Evolutionary conservation across 148 eudicot genomes (phyloP).

Genomic region (Camellia japonica): DNA sequence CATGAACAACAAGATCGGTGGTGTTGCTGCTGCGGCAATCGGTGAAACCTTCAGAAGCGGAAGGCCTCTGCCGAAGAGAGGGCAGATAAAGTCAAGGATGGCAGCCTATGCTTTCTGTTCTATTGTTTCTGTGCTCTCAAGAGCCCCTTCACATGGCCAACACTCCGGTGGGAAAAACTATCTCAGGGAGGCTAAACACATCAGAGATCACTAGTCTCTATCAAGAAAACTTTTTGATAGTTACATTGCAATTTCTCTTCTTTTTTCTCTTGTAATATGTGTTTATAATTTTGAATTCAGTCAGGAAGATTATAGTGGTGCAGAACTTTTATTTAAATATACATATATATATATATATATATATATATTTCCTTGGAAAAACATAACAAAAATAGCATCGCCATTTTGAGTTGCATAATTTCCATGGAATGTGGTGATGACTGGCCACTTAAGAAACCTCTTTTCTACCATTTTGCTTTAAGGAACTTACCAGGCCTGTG

Average conservation of each 20-base stretch:
- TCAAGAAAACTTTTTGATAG: not conserved
- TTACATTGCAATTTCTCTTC: not conserved
- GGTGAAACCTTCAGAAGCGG: conserved; percentile 16
- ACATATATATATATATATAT: no score
- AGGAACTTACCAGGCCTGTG: no score
- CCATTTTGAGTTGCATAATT: not conserved
- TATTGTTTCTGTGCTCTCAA: conserved; percentile 26
- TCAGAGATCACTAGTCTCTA: not conserved
- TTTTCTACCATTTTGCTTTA: not conserved
- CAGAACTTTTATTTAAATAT: no score
- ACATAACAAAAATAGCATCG: not conserved
- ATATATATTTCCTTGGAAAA: no score
- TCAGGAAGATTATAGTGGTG: no score
- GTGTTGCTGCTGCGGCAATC: conserved; percentile 17
- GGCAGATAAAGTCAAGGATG: conserved; percentile 48
- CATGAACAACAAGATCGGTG: conserved; percentile 30
- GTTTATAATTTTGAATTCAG: not conserved
- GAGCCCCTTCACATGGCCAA: conserved; percentile 18
- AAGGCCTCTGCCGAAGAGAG: conserved; percentile 45
- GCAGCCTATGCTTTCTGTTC: conserved; percentile 46
- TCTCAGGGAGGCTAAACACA: not conserved
- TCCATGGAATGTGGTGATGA: not conserved
- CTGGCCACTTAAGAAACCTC: not conserved
- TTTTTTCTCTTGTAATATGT: not conserved
- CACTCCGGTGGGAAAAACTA: not conserved